A percentile compares a stretch with the other conserved stretches of the same genome.
Conservation (phyloP, 2,329 filamentous ascomycete genomes). For the Cryphonectria carpinicola region DNA sequence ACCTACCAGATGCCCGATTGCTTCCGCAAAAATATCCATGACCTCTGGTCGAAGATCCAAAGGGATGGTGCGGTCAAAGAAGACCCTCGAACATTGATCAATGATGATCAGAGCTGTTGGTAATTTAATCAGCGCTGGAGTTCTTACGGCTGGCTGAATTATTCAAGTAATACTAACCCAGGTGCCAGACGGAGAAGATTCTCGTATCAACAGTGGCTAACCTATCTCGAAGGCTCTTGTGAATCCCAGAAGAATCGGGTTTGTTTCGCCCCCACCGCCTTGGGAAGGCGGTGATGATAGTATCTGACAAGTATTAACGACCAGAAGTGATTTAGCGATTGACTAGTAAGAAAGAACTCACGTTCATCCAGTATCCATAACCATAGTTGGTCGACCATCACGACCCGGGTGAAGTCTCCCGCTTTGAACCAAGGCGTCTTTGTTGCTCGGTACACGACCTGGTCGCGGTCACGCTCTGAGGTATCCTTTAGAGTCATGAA, state of each 20-base stretch:
- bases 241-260: slow-evolving; percentile 23
- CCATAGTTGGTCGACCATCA: slow-evolving; percentile 27
- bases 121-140: not conserved
- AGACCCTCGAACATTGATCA: slow-evolving; percentile 27
- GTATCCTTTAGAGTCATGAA: slow-evolving; percentile 23
- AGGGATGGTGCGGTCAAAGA: slow-evolving; percentile 24
- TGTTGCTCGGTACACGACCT: slow-evolving; percentile 23
- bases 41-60: slow-evolving; percentile 21
- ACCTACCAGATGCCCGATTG: not conserved
- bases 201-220: not conserved
- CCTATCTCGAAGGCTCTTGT: slow-evolving; percentile 18
- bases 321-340: not conserved
- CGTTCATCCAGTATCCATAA: slow-evolving; percentile 23
- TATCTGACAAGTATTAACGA: slow-evolving; percentile 8
- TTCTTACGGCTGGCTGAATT: too few species aligned
- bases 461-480: slow-evolving; percentile 20
- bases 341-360: not conserved
- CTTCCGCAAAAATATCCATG: slow-evolving; percentile 22
- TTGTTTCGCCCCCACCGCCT: slow-evolving; percentile 25
- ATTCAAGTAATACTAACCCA: slow-evolving; percentile 5
- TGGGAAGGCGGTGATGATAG: slow-evolving; percentile 19
- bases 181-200: slow-evolving; percentile 22
- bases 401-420: slow-evolving; percentile 7
- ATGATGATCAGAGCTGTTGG: slow-evolving; percentile 20
- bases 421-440: not conserved